These are phyloP conservation scores for Blastobotrys americana DNA, from an alignment of 805 yeast genomes.

Conservation along the genomic window DNA sequence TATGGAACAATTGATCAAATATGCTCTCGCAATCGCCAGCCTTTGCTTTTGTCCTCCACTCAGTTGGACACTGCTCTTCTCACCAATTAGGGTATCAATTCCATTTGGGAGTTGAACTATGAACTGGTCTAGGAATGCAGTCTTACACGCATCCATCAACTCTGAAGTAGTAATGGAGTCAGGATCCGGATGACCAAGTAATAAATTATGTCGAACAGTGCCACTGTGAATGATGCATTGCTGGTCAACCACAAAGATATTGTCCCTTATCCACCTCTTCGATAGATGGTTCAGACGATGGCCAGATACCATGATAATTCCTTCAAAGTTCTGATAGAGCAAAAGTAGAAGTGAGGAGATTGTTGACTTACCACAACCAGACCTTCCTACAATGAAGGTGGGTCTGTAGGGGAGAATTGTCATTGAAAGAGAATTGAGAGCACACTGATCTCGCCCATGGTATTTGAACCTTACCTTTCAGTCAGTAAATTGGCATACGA, in stretches of 20 bases:
- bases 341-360: constrained; percentile 54
- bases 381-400: constrained; percentile 71
- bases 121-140: constrained; percentile 28
- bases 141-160: constrained; percentile 13
- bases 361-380: constrained; percentile 94
- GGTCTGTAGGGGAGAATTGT: constrained; percentile 39
- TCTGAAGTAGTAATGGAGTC: neutral
- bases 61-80: constrained; percentile 38
- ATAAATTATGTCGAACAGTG: constrained; percentile 55
- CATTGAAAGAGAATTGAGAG: constrained; percentile 43
- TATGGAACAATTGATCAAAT: constrained; percentile 62
- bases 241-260: constrained; percentile 71
- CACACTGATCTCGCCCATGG: constrained; percentile 45
- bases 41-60: constrained; percentile 93
- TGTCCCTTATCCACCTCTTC: constrained; percentile 47
- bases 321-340: constrained; percentile 47
- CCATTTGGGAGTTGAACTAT: constrained; percentile 48
- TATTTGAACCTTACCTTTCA: constrained; percentile 44
- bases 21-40: constrained; percentile 78
- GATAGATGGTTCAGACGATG: constrained; percentile 38
- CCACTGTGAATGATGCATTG: constrained; percentile 57
- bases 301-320: constrained; percentile 55
- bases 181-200: constrained; percentile 37
- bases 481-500: too few relatives aligned
- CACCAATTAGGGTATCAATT: constrained; percentile 44